These are phyloP conservation scores for Populus alba DNA, from an alignment of 345 rosid genomes.

Conservation along the genomic window DNA sequence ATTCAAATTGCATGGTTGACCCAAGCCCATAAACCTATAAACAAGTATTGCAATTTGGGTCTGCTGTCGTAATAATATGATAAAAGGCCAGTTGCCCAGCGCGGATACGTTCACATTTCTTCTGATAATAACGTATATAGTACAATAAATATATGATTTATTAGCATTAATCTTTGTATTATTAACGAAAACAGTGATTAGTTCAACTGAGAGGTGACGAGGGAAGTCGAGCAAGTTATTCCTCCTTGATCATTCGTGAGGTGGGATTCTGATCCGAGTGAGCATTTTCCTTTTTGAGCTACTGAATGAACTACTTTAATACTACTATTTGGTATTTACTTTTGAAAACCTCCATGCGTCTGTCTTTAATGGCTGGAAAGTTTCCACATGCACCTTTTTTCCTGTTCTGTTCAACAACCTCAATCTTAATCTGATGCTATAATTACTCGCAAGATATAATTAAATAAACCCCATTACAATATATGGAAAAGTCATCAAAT, in stretches of 20 bases:
- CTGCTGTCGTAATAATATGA: not conserved
- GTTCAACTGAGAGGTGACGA: no score
- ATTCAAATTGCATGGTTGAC: no score
- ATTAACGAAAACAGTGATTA: not conserved
- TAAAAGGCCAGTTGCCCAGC: not conserved
- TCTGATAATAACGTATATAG: not conserved
- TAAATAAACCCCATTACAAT: no score
- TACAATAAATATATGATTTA: not conserved
- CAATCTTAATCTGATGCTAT: not conserved
- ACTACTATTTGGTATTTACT: not conserved
- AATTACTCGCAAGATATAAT: no score
- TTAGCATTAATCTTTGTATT: not conserved
- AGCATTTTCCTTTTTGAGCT: not conserved
- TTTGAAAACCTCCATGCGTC: not conserved
- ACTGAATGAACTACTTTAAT: not conserved
- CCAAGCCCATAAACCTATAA: no score
- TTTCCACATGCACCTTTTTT: not conserved
- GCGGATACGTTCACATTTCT: no score
- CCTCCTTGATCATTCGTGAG: not conserved
- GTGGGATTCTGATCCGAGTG: not conserved
- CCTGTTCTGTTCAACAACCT: not conserved
- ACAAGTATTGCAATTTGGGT: not conserved
- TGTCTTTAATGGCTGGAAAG: not conserved
- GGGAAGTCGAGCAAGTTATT: no score
- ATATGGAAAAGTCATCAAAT: not conserved